Evolutionary conservation across 768 basidiomycete species (phyloP), one percentile per base, ranked within the genome.

Genomic region (Tylopilus vinaceipallidus): DNA sequence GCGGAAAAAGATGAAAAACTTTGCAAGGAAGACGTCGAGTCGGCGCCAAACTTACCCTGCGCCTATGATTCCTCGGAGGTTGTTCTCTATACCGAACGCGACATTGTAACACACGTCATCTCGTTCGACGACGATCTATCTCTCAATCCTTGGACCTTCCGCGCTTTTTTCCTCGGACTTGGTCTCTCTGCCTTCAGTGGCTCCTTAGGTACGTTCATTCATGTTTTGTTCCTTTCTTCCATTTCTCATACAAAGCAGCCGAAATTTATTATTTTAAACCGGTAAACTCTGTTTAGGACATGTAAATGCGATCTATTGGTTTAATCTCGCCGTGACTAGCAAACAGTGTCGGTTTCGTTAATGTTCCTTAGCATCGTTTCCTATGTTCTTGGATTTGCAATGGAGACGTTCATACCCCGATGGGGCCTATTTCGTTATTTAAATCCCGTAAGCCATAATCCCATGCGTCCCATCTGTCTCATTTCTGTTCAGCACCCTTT

Each of bases 201-300:
- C 4, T 27, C 27, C 27, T 29, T 42, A 17, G 41, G 41, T 42
- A 29, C 14, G 41, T 42, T 42, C 17, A 19, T 14, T n/a, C 27
- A 6, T 29, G 27, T n/a, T n/a, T 29, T n/a, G n/a, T n/a, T n/a
- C 27, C 27, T 10, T n/a, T 30, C 12, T 14, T 14, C 6, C 34
- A 0, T 4, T 40, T 37, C 55, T 42, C 3, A n/a, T n/a, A n/a
- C n/a, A 48, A 20, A 19, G 14, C 49, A 79, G 78, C 78, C 30
- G 74, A 82, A 55, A 82, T 82, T 22, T 82, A 81, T 61, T 82
- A 82, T 59, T 82, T 81, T 64, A 81, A 82, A 63, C 79, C 79
- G 4, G 80, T 77, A 55, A 48, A 47, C 10, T 11, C 10, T 4
- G 12, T 9, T 27, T 12, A 9, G 5, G 9, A 14, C 14, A 16